Conservation (phyloP, 1,284 basidiomycete genomes). For the Gomphus sp. region DNA sequence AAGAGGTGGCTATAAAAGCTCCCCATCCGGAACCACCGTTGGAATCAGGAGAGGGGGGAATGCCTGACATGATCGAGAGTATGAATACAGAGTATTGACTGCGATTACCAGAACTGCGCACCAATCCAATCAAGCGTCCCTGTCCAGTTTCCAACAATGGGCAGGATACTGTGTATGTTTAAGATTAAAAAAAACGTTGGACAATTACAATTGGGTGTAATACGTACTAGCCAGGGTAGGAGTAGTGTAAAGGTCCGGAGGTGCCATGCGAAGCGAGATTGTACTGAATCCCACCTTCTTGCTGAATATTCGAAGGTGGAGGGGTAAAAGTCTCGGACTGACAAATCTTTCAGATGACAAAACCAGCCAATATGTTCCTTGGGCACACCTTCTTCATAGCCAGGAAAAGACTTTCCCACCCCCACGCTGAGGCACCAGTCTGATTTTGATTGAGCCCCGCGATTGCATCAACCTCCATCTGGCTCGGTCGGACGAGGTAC, state of each 20-base stretch:
- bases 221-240: constrained; percentile 19
- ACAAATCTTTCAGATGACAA: neutral
- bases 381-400: constrained; percentile 46
- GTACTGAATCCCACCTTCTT: constrained; percentile 25
- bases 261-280: constrained; percentile 32
- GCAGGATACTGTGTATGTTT: constrained; percentile 28
- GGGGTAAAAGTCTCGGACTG: constrained; percentile 29
- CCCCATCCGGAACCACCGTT: constrained; percentile 42
- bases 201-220: neutral
- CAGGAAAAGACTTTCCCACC: constrained; percentile 42
- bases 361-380: neutral
- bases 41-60: constrained; percentile 33
- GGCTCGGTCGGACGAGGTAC: constrained; percentile 49
- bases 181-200: constrained; percentile 3
- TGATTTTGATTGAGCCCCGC: constrained; percentile 29
- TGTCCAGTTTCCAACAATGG: constrained; percentile 44
- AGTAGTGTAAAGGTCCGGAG: constrained; percentile 32
- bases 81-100: neutral
- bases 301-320: constrained; percentile 20
- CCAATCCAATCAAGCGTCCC: constrained; percentile 35
- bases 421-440: constrained; percentile 35
- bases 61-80: constrained; percentile 9
- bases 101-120: neutral
- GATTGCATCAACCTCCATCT: constrained; percentile 49
- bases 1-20: constrained; percentile 49